Evolutionary conservation across 352 stramenopile species (phyloP).

Genomic region (Phytopythium vexans): DNA sequence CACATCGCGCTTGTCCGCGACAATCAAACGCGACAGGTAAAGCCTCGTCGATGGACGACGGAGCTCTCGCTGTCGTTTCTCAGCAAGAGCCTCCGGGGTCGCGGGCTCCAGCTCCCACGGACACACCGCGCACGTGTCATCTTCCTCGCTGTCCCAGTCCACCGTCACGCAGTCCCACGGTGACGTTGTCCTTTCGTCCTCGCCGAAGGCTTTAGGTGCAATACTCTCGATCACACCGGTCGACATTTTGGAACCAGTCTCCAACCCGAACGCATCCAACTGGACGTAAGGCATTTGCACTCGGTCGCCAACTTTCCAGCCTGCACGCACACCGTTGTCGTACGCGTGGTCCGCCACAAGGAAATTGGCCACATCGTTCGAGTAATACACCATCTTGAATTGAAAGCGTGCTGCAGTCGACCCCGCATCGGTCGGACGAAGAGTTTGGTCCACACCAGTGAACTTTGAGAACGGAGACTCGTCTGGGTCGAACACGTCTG

Average conservation of each 20-base stretch:
- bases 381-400: constrained; percentile 74
- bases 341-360: constrained; percentile 82
- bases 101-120: constrained; percentile 79
- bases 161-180: constrained; percentile 81
- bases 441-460: constrained; percentile 54
- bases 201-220: constrained; percentile 18
- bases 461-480: constrained; percentile 61
- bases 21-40: constrained; percentile 50
- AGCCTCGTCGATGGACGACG: constrained; percentile 31
- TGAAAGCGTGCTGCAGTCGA: constrained; percentile 31
- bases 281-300: constrained; percentile 76
- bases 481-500: constrained; percentile 34
- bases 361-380: constrained; percentile 83
- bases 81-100: constrained; percentile 17
- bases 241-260: constrained; percentile 53
- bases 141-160: constrained; percentile 65
- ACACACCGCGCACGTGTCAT: constrained; percentile 64
- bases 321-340: constrained; percentile 68
- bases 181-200: constrained; percentile 22
- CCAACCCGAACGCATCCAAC: constrained; percentile 56
- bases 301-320: constrained; percentile 65
- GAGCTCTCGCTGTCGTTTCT: constrained; percentile 43
- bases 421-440: constrained; percentile 18
- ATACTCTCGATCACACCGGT: constrained; percentile 60
- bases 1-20: constrained; percentile 34